Base-by-base conservation (phyloP, 1,284 basidiomycete species). In the Cronartium quercuum region DNA sequence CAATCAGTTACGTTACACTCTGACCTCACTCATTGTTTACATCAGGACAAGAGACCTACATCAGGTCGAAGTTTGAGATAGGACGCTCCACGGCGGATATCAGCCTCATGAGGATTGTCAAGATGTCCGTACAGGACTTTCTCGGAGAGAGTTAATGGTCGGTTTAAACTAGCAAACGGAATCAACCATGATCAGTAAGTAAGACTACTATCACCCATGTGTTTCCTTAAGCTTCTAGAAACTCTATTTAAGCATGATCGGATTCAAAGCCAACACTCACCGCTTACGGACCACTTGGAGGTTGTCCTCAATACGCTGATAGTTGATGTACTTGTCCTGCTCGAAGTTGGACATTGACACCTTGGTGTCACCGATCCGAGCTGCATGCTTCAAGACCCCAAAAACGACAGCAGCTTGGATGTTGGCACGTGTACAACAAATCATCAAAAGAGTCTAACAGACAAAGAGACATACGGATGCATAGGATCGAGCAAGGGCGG, bases 81-180 rank as follows among this genome's bases (percentile, higher is more conserved):
- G 82, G 91, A 94, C 74, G 86, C 87, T 78, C 94, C 94, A 76
- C 94, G 87, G 77, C 84, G 83, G 80, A 97, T 92, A 80, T 95
- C 92, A 83, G 94, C 91, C 80, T 89, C 86, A 80, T 90, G 88
- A 68, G 94, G 89, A 83, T 98, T 90, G 83, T 96, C 93, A 80
- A 99, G 87, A 85, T 99, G 96, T 78, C 96, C 93, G 83, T 98
- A 99, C 61, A 99, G 86, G 81, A 98, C 91, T 88, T 99, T 98
- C 85, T 99, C 96, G 71, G 95, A 94, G 78, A 98, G 85, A 29
- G 96, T 97, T 83, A 98, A 85, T 60, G 95, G 94, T 60, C 93
- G 91, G 81, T 91, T 88, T 79, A 98, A 86, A 82, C 94, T 96
- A 79, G n/a, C 35, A 35, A 55, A 21, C 6, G 44, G 57, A 44